Percentiles rank a stretch among this genome's conserved stretches.
Evolutionary conservation across 1,284 basidiomycete genomes (phyloP).

Genomic region (Apiotrichum akiyoshidainum): DNA sequence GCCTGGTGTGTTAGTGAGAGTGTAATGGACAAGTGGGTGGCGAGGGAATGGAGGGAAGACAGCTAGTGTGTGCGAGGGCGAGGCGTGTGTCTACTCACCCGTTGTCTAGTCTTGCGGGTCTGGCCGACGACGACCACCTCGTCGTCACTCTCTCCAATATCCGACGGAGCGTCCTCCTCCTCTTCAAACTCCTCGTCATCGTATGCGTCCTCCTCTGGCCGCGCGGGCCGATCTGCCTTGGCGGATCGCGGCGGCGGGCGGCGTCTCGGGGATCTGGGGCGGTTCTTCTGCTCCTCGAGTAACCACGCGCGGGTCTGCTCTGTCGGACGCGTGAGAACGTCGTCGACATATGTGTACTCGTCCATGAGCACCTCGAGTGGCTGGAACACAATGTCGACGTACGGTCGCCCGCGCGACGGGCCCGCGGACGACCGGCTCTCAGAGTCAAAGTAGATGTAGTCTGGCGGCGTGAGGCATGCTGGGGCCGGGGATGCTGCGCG

Average conservation of each 20-base stretch:
- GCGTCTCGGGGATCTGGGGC: background rate
- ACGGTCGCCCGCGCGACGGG: background rate
- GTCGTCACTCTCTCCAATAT: background rate
- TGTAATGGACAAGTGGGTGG: background rate
- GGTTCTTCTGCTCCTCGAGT: background rate
- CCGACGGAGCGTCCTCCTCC: background rate
- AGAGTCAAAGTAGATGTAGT: background rate
- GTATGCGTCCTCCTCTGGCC: background rate
- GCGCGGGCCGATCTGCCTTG: background rate
- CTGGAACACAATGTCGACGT: constrained; percentile 7
- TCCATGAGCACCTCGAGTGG: background rate
- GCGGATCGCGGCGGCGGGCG: background rate
- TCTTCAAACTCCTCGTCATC: background rate
- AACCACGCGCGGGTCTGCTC: background rate
- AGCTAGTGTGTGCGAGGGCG: background rate
- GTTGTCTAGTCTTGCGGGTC: background rate
- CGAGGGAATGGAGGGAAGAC: background rate
- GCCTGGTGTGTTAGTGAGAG: background rate
- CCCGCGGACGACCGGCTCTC: background rate
- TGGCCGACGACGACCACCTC: background rate
- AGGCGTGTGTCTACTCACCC: background rate
- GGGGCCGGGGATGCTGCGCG: background rate
- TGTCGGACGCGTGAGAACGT: background rate
- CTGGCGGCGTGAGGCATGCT: background rate
- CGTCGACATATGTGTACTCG: background rate